Conservation (phyloP, 2,329 filamentous ascomycete genomes). For the Phoma herbarum region DNA sequence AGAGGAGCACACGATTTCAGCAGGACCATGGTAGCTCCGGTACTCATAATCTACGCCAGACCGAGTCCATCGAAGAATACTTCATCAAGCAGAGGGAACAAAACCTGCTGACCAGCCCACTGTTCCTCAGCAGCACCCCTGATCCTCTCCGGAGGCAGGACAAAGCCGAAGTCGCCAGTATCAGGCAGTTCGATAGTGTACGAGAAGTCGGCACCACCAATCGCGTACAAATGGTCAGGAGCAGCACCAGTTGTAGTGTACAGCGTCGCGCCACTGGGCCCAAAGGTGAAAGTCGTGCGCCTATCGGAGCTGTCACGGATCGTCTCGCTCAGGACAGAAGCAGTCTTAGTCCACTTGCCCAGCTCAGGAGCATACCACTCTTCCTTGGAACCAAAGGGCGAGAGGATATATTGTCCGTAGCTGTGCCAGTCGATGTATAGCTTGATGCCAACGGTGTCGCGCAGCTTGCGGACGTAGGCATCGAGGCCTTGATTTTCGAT, state of each 20-base stretch:
- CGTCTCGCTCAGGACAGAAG: conserved; percentile 56
- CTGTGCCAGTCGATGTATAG: conserved; percentile 63
- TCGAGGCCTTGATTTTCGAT: conserved; percentile 37
- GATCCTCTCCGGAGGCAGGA: conserved; percentile 59
- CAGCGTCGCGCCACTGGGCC: conserved; percentile 65
- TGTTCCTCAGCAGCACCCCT: conserved; percentile 56
- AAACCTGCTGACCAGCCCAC: conserved; percentile 51
- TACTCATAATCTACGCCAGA: conserved; percentile 16
- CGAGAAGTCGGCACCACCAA: conserved; percentile 48
- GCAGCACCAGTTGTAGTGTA: conserved; percentile 62
- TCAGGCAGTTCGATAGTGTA: conserved; percentile 60
- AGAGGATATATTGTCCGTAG: background rate
- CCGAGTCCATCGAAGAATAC: conserved; percentile 41
- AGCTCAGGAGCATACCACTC: conserved; percentile 58
- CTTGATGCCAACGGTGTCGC: conserved; percentile 59
- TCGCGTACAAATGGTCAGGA: conserved; percentile 54
- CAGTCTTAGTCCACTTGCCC: conserved; percentile 60
- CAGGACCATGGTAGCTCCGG: background rate
- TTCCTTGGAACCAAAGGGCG: conserved; percentile 33
- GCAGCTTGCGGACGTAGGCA: conserved; percentile 55
- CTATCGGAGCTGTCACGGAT: conserved; percentile 56
- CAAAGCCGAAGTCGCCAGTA: conserved; percentile 58
- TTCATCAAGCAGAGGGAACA: conserved; percentile 39
- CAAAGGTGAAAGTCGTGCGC: conserved; percentile 51
- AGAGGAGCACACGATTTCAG: too few species aligned